These are phyloP conservation scores for Melampsora larici-populina DNA, from an alignment of 1,284 basidiomycete species.

Conservation along the genomic window DNA sequence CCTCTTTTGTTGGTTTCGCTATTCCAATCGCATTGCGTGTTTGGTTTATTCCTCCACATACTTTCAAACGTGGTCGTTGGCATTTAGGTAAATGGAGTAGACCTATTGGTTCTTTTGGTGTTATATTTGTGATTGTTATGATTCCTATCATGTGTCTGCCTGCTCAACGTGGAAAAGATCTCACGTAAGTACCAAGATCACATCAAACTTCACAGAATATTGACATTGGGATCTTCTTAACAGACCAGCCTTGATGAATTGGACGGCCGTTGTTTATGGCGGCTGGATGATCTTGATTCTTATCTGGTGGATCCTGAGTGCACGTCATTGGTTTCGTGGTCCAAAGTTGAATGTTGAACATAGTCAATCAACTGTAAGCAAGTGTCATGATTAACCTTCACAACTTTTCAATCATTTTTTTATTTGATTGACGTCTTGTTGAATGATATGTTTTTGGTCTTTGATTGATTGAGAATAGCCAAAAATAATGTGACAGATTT, in stretches of 20 bases:
- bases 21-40: not conserved
- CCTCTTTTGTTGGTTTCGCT: not conserved
- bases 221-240: not conserved
- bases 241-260: not conserved
- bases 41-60: not conserved
- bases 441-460: too few relatives aligned
- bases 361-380: too few relatives aligned
- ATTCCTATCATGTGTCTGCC: not conserved
- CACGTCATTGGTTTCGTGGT: not conserved
- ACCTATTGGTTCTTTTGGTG: not conserved
- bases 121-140: not conserved
- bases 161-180: not conserved
- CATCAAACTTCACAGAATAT: not conserved
- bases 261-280: not conserved
- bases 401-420: too few relatives aligned
- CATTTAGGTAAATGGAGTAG: not conserved
- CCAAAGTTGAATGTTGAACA: too few relatives aligned
- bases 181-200: not conserved
- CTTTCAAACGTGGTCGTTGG: not conserved
- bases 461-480: too few relatives aligned
- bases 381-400: too few relatives aligned
- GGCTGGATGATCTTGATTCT: not conserved
- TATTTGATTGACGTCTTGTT: too few relatives aligned
- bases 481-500: too few relatives aligned
- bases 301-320: not conserved